Percentiles rank a stretch among this genome's conserved stretches.
phyloP scores from a whole-genome alignment of 1,284 basidiomycete species.

The Butyriboletus appendiculatus region DNA sequence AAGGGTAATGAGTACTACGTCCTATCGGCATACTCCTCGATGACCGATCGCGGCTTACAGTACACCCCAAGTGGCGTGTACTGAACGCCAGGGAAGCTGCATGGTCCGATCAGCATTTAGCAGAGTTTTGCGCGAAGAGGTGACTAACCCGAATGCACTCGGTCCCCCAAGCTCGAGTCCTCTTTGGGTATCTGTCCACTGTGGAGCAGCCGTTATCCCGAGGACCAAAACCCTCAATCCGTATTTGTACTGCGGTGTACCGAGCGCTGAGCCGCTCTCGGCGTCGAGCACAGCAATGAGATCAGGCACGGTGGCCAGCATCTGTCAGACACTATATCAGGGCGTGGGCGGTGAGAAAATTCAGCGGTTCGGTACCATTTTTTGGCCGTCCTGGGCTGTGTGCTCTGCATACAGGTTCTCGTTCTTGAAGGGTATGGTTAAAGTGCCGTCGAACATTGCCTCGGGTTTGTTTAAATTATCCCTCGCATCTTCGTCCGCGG shows the following conservation, averaged over 20 bases:
- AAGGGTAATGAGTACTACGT: background rate
- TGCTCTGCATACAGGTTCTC: slow-evolving; percentile 54
- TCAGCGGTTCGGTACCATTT: slow-evolving; percentile 12
- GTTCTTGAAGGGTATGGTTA: slow-evolving; percentile 60
- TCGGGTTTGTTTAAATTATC: slow-evolving; percentile 6
- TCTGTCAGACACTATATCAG: slow-evolving; percentile 21
- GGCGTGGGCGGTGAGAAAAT: background rate
- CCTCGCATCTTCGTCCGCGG: slow-evolving; percentile 31
- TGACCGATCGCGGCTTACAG: slow-evolving; percentile 37
- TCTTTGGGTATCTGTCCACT: slow-evolving; percentile 52
- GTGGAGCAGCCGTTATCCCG: slow-evolving; percentile 55
- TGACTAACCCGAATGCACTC: slow-evolving; percentile 34
- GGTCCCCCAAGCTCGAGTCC: slow-evolving; percentile 57
- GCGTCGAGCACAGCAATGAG: slow-evolving; percentile 61
- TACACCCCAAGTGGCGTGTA: slow-evolving; percentile 40
- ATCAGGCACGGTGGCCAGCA: slow-evolving; percentile 54
- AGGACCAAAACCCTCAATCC: slow-evolving; percentile 58
- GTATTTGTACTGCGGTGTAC: slow-evolving; percentile 50
- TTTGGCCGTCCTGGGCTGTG: slow-evolving; percentile 33
- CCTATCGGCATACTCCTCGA: slow-evolving; percentile 33
- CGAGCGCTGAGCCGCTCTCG: slow-evolving; percentile 54
- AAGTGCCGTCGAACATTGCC: slow-evolving; percentile 26
- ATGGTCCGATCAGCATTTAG: slow-evolving; percentile 9
- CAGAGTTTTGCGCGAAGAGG: background rate
- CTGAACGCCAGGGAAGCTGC: slow-evolving; percentile 34